These are phyloP conservation scores for Udeniomyces megalosporus DNA, from an alignment of 768 basidiomycete genomes.

Conservation along the genomic window DNA sequence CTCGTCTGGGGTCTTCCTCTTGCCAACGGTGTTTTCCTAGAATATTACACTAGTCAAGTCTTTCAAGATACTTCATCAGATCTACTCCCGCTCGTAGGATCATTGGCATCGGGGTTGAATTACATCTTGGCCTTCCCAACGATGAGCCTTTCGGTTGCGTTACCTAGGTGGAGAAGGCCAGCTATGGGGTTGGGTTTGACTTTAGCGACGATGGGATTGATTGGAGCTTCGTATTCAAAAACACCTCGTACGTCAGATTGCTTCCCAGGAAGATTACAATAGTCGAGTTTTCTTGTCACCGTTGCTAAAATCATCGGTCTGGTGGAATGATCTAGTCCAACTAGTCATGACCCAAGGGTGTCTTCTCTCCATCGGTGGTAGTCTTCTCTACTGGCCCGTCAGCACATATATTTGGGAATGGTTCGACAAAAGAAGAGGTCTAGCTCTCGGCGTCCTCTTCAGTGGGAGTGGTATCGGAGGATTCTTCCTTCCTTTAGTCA, in stretches of 20 bases:
- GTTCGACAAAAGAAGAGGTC: not conserved
- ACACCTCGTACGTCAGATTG: not conserved
- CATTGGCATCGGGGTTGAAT: not conserved
- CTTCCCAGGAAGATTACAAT: not conserved
- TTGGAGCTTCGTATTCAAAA: not conserved
- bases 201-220: not conserved
- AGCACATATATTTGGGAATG: not conserved
- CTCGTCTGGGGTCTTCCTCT: not conserved
- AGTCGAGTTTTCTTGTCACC: too few species aligned
- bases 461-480: not conserved
- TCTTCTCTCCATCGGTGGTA: not conserved
- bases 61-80: not conserved
- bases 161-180: not conserved
- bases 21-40: not conserved
- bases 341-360: not conserved
- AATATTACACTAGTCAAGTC: not conserved
- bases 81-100: not conserved
- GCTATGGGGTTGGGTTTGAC: not conserved
- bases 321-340: too few species aligned
- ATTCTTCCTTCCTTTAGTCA: not conserved
- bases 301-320: too few species aligned
- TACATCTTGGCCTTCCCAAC: not conserved
- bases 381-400: not conserved
- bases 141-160: not conserved
- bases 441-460: not conserved